Evolutionary conservation across 192 early-diverging fungal species (phyloP).

Genomic region (Phlyctochytrium arcticum): DNA sequence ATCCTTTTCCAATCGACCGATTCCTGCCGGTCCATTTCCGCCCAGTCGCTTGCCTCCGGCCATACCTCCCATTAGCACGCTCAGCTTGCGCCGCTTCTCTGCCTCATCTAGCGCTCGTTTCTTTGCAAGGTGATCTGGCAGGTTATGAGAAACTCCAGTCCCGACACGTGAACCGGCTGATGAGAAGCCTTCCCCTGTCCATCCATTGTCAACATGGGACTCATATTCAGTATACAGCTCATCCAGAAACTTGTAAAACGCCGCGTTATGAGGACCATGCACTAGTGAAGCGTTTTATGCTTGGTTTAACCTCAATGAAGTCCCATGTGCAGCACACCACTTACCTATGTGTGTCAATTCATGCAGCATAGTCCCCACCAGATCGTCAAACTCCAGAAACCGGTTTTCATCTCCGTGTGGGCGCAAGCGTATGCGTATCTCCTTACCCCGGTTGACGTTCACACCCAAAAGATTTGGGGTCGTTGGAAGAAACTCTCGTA

Average conservation of each 20-base stretch:
- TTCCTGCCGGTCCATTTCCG: slow-evolving; percentile 15
- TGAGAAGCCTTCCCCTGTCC: slow-evolving; percentile 56
- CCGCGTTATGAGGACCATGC: slow-evolving; percentile 58
- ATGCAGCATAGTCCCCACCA: slow-evolving; percentile 76
- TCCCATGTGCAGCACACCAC: background rate
- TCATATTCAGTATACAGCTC: slow-evolving; percentile 62
- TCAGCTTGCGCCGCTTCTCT: slow-evolving; percentile 38
- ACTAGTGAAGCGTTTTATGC: slow-evolving; percentile 30
- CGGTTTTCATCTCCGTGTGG: slow-evolving; percentile 39
- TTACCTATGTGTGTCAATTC: slow-evolving; percentile 51
- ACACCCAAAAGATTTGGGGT: slow-evolving; percentile 56
- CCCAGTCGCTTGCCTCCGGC: slow-evolving; percentile 48
- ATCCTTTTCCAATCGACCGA: slow-evolving; percentile 1
- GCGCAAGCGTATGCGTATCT: slow-evolving; percentile 67
- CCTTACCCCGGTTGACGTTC: slow-evolving; percentile 65
- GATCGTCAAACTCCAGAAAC: slow-evolving; percentile 58
- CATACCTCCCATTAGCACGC: slow-evolving; percentile 49
- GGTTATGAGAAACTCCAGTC: slow-evolving; percentile 28
- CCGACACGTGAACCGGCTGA: slow-evolving; percentile 48
- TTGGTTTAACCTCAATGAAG: background rate
- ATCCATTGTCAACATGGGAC: slow-evolving; percentile 40
- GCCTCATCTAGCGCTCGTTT: slow-evolving; percentile 51
- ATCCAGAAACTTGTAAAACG: slow-evolving; percentile 61
- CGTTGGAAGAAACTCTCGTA: slow-evolving; percentile 60
- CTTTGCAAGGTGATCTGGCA: slow-evolving; percentile 28